These are phyloP conservation scores for Galium porrigens DNA, from an alignment of 305 asterid species.

Conservation along the genomic window DNA sequence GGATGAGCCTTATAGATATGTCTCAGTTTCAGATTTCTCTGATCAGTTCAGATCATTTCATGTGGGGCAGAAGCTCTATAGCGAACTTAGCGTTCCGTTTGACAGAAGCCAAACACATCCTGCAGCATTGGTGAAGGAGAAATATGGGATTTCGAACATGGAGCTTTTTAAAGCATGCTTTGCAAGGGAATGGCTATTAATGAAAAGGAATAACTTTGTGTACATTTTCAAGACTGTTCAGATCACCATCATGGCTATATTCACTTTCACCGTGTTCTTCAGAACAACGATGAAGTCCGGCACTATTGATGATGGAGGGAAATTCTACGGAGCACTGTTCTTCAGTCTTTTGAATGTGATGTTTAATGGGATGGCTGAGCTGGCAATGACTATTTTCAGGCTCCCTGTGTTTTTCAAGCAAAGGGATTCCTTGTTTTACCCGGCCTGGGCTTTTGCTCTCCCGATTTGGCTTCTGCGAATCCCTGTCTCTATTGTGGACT, in stretches of 20 bases:
- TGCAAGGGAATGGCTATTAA: conserved; percentile 76
- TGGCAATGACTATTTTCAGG: conserved; percentile 50
- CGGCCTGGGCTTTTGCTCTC: conserved; percentile 86
- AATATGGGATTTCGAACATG: conserved; percentile 63
- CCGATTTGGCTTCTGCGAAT: conserved; percentile 74
- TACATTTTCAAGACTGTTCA: conserved; percentile 72
- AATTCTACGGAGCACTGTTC: conserved; percentile 67
- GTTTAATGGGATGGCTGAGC: conserved; percentile 86
- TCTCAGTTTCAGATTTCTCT: conserved; percentile 57
- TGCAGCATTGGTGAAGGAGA: conserved; percentile 75
- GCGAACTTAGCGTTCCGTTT: conserved; percentile 54
- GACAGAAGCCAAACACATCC: conserved; percentile 58
- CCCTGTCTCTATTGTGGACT: conserved; percentile 70
- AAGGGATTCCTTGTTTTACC: conserved; percentile 65
- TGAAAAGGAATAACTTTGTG: conserved; percentile 62
- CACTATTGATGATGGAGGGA: conserved; percentile 46
- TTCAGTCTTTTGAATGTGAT: conserved; percentile 67
- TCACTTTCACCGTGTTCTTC: conserved; percentile 73
- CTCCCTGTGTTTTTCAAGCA: conserved; percentile 88
- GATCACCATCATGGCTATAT: conserved; percentile 68
- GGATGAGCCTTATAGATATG: conserved; percentile 41
- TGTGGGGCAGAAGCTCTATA: conserved; percentile 43
- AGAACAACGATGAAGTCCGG: conserved; percentile 73
- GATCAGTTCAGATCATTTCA: conserved; percentile 53
- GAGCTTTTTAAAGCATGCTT: conserved; percentile 65